Evolutionary conservation across 352 stramenopile genomes (phyloP).

Genomic region (Globisporangium nodosum): DNA sequence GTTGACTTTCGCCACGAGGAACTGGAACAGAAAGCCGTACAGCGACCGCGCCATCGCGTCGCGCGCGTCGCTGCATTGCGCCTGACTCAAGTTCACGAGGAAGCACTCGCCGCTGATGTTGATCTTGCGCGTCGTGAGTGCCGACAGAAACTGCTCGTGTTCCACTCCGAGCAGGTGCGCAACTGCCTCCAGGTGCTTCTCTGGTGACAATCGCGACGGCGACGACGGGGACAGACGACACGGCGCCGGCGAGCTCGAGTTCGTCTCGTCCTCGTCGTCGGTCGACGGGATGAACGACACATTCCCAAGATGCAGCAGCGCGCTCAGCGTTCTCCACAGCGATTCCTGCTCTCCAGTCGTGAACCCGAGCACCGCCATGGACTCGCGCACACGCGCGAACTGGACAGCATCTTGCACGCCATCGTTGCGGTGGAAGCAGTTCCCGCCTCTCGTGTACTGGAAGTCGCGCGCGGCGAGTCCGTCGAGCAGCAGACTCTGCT

Average conservation of each 20-base stretch:
- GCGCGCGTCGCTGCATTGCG: constrained; percentile 58
- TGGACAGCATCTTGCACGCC: constrained; percentile 51
- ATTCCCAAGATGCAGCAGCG: constrained; percentile 82
- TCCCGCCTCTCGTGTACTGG: constrained; percentile 61
- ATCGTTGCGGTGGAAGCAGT: constrained; percentile 67
- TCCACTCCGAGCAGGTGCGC: constrained; percentile 41
- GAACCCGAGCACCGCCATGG: constrained; percentile 76
- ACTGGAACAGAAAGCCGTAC: constrained; percentile 83
- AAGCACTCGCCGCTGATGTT: constrained; percentile 63
- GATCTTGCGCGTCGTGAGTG: constrained; percentile 64
- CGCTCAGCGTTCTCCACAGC: constrained; percentile 69
- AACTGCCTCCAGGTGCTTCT: constrained; percentile 36
- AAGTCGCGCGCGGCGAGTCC: constrained; percentile 37
- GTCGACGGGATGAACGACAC: constrained; percentile 52
- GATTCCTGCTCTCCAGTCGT: constrained; percentile 42
- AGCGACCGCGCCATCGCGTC: constrained; percentile 73
- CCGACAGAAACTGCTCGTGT: constrained; percentile 38
- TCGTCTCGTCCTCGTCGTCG: constrained; percentile 48
- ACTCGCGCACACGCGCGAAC: constrained; percentile 55
- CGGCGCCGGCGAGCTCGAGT: constrained; percentile 24
- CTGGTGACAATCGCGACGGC: constrained; percentile 27
- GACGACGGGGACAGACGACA: constrained; percentile 29
- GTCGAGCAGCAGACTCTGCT: constrained; percentile 35
- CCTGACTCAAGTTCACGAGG: constrained; percentile 56
- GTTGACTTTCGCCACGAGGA: constrained; percentile 79